Evolutionary conservation across 2,329 filamentous ascomycete genomes (phyloP), one percentile per base, ranked within the genome.

Genomic region (Intubia oerlemansii): DNA sequence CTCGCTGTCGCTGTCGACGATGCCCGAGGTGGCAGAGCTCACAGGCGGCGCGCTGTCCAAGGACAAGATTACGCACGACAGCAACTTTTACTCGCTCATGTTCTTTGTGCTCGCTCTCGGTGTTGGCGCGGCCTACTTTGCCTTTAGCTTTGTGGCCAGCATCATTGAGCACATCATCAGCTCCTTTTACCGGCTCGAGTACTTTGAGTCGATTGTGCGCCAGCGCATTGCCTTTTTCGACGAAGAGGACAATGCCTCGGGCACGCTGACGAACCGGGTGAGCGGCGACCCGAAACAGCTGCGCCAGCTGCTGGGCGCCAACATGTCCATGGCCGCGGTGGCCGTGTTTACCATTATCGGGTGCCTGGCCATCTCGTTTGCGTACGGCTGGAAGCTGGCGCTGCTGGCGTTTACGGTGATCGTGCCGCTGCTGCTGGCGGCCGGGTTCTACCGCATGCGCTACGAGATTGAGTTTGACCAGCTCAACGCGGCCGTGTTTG

Each of bases 351-450:
- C 65, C 30, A 48, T 82, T 4, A 40, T 66, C 5, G 75, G 73
- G 0, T 68, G 63, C 11, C 46, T 78, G 10, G 52, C 60, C 17
- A 70, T 82, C 26, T 59, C 71, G 1, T 79, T 79, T 39, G 54
- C 60, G 9, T 80, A 74, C 41, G 72, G 74, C 1, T 84, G 77
- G 77, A 82, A 81, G 43, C 54, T 84, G 8, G 66, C 70, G 1
- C 46, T 80, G 0, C 68, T 84, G 1, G 48, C 52, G 2, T 48
- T 49, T 11, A 36, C 41, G 15, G 42, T 44, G 1, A 44, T 47
- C 5, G 45, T 50, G 37, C 44, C 44, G 3, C 32, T 50, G 6
- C 44, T 48, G 24, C 36, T 48, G 10, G 40, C 39, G 6, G 42
- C 53, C 1, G 52, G 52, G 0, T 44, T 49, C 25, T 50, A 44